phyloP scores from a whole-genome alignment of 1,284 basidiomycete species.

The Sporisorium sorghi region DNA sequence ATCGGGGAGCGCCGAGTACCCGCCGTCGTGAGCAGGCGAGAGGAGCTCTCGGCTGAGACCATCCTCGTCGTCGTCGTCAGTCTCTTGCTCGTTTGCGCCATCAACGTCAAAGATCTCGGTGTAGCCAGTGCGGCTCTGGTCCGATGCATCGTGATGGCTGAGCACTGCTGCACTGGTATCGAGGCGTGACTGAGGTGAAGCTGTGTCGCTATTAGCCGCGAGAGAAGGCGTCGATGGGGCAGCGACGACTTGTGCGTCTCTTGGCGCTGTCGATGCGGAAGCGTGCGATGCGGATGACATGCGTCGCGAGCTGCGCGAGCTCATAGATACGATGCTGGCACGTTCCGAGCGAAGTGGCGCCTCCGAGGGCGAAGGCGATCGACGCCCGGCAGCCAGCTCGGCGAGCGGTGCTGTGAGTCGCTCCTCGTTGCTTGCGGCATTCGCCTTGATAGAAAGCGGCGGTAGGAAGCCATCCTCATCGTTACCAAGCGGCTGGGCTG shows the following conservation, averaged over 20 bases:
- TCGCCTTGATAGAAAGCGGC: not conserved
- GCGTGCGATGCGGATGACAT: constrained; percentile 8
- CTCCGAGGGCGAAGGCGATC: constrained; percentile 20
- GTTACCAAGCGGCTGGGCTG: constrained; percentile 1
- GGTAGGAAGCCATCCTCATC: not conserved
- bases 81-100: constrained; percentile 19
- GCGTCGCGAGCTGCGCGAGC: constrained; percentile 17
- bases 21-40: constrained; percentile 29
- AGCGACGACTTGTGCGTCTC: not conserved
- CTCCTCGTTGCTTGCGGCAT: not conserved
- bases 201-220: constrained; percentile 16
- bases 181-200: constrained; percentile 13
- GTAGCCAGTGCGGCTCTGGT: constrained; percentile 31
- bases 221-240: constrained; percentile 7
- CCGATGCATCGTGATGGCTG: constrained; percentile 8
- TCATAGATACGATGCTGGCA: constrained; percentile 33
- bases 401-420: not conserved
- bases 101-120: constrained; percentile 28
- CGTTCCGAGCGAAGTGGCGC: constrained; percentile 26
- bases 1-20: constrained; percentile 36
- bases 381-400: not conserved
- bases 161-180: constrained; percentile 18
- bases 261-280: not conserved
- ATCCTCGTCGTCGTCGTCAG: constrained; percentile 19
- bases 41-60: constrained; percentile 15